A percentile compares a stretch with the other conserved stretches of the same genome.
Conservation (phyloP, 169 alveolate species). For the Eimeria falciformis region DNA sequence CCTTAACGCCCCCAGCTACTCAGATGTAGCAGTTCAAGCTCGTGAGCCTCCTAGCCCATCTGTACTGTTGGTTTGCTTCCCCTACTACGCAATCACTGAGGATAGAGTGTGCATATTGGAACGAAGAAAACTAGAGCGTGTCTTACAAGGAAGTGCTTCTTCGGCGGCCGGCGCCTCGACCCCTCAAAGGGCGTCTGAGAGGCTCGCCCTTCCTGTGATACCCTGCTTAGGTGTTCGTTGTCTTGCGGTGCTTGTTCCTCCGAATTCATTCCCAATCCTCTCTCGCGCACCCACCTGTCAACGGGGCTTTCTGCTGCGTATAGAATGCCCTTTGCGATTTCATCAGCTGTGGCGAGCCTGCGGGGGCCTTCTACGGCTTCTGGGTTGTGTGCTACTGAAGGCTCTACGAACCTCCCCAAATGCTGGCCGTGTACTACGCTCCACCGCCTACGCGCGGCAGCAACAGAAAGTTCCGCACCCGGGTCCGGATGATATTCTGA, state of each 20-base stretch:
- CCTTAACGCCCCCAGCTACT: too few species aligned
- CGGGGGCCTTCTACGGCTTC: not conserved
- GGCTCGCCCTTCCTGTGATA: not conserved
- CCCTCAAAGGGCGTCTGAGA: not conserved
- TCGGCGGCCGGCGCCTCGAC: not conserved
- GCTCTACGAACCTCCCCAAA: not conserved
- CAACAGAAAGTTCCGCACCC: not conserved
- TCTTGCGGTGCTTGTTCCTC: too few species aligned
- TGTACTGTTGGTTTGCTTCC: too few species aligned
- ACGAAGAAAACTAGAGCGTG: too few species aligned
- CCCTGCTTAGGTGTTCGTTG: too few species aligned
- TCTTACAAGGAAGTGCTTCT: not conserved
- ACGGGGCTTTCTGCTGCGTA: not conserved
- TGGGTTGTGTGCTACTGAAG: not conserved
- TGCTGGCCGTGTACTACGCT: not conserved
- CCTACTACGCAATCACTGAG: too few species aligned
- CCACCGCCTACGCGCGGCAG: not conserved
- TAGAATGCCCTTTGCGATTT: not conserved
- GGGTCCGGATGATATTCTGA: not conserved
- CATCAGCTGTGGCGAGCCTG: not conserved
- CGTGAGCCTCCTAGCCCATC: too few species aligned
- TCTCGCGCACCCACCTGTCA: not conserved
- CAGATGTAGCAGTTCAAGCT: too few species aligned
- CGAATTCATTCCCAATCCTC: not conserved
- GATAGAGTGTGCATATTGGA: too few species aligned